These are phyloP conservation scores for Naematelia aurantialba DNA, from an alignment of 768 basidiomycete genomes.

Conservation along the genomic window DNA sequence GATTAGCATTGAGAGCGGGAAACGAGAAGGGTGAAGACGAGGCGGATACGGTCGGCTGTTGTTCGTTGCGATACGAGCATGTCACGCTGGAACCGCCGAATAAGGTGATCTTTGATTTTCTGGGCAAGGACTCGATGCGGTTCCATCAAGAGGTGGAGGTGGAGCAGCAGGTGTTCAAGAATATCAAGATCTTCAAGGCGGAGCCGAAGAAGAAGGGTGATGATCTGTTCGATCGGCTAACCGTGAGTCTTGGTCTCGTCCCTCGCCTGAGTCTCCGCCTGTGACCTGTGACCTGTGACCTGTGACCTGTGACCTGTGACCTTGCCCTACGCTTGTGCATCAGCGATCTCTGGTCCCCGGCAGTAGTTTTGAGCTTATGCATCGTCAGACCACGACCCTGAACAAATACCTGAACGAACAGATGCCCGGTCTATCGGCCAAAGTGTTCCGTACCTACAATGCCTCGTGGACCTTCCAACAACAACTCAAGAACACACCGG, in stretches of 20 bases:
- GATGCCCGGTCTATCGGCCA: constrained; percentile 97
- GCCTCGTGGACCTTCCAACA: constrained; percentile 94
- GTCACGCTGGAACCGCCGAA: constrained; percentile 85
- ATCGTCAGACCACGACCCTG: constrained; percentile 66
- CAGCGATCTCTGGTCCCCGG: not conserved
- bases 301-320: constrained; percentile 4
- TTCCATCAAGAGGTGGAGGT: constrained; percentile 82
- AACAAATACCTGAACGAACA: constrained; percentile 90
- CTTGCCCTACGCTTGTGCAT: not conserved
- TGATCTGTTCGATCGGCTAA: constrained; percentile 89
- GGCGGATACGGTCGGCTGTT: constrained; percentile 98
- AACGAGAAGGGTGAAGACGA: constrained; percentile 99
- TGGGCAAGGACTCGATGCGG: constrained; percentile 98
- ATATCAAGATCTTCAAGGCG: constrained; percentile 88
- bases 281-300: too few species aligned
- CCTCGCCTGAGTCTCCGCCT: not conserved
- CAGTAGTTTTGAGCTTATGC: not conserved
- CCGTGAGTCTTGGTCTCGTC: constrained; percentile 57
- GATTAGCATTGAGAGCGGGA: constrained; percentile 92
- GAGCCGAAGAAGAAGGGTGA: constrained; percentile 83
- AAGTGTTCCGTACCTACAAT: constrained; percentile 99
- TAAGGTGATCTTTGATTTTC: constrained; percentile 89
- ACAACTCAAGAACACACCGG: constrained; percentile 71
- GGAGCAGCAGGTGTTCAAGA: constrained; percentile 92
- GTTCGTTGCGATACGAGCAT: constrained; percentile 94